Base-by-base conservation (phyloP, 495 filamentous ascomycete genomes). In the Astrothelium subdiscretum region DNA sequence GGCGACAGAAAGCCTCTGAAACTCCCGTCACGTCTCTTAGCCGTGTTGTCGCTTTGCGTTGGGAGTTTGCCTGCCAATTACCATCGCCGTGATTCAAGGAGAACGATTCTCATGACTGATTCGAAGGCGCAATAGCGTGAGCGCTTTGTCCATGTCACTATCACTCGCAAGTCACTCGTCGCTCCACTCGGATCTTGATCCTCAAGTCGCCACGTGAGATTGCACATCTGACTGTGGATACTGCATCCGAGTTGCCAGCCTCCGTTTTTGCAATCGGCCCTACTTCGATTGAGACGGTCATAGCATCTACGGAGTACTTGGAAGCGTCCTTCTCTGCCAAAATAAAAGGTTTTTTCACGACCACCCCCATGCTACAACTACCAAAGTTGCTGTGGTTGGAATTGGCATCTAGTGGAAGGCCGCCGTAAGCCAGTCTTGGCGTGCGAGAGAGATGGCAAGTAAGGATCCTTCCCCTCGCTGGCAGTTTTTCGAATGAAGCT, bases 341-440 rank as follows among this genome's bases (percentile, higher is more conserved):
- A n/a, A 11, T n/a, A 54, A 27, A 27, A 10, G 29, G 6, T 3
- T 24, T 11, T 6, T 54, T 29, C 48, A 54, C 48, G 24, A 2
- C 48, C 29, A 5, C 15, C 48, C 48, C 15, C 48, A 54, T 54
- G 48, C n/a, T 26, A 54, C n/a, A 27, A 29, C 20, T 20, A 54
- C 26, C 29, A 54, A 26, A 54, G 48, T 20, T 54, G 48, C 48
- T 54, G 29, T 54, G 48, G 48, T 54, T 54, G 24, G 24, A 54
- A 10, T 54, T 54, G 24, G 24, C 48, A 54, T 54, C 48, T 54
- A 54, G 48, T 54, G 48, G 48, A 54, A 54, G 48, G 48, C 48
- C 48, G 48, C 48, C 48, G 48, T 54, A 54, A 54, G 48, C 48
- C 20, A 8, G 48, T 54, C 0, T 20, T 26, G 48, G 48, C 2